Conservation (phyloP, 2,329 filamentous ascomycete species). For the Sporothrix humicola region DNA sequence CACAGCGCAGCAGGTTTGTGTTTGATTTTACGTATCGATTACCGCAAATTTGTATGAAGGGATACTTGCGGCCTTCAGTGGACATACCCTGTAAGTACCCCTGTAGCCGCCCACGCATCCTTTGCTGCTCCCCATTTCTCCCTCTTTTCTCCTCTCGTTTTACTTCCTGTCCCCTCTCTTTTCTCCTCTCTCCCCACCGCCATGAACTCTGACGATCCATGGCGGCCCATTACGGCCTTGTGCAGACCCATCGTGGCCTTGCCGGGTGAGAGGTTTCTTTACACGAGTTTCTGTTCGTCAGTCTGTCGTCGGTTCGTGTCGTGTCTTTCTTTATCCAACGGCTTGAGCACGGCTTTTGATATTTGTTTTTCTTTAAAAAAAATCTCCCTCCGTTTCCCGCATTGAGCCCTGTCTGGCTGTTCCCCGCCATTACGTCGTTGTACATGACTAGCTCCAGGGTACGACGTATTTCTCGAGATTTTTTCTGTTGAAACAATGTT, state of each 20-base stretch:
- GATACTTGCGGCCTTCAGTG: background rate
- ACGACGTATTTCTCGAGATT: background rate
- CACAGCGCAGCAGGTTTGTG: background rate
- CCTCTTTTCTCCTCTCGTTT: background rate
- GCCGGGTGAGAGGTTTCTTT: background rate
- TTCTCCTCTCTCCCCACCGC: background rate
- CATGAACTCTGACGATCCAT: background rate
- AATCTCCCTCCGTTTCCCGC: background rate
- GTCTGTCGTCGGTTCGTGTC: background rate
- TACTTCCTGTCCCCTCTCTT: too few relatives aligned
- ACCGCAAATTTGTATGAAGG: slow-evolving; percentile 23
- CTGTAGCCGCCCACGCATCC: background rate
- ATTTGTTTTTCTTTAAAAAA: background rate
- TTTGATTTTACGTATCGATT: slow-evolving; percentile 25
- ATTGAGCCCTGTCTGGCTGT: background rate
- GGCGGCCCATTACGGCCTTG: background rate
- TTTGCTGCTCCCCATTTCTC: background rate
- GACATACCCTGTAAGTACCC: background rate
- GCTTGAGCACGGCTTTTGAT: background rate
- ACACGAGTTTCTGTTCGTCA: background rate
- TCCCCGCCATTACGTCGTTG: slow-evolving; percentile 32
- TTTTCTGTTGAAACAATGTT: background rate
- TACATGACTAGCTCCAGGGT: slow-evolving; percentile 6
- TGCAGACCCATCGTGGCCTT: background rate
- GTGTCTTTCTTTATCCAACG: background rate